Evolutionary conservation across 176 grass and related monocot species (phyloP).

Genomic region (Echinochloa phyllopogon): DNA sequence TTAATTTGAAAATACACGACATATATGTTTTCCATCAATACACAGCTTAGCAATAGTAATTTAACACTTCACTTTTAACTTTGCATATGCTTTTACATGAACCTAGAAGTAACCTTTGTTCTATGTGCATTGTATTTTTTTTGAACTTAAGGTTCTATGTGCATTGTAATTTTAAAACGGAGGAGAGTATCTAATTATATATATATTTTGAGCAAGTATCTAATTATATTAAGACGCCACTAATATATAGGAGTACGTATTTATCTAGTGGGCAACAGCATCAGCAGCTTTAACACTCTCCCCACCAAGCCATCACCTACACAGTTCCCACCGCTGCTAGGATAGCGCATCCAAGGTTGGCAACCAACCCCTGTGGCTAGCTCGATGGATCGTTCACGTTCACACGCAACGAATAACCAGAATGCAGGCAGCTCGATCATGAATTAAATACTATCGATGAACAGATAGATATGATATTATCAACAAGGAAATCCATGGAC

Average conservation of each 20-base stretch:
- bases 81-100: too few relatives aligned
- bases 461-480: neutral
- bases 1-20: too few relatives aligned
- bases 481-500: neutral
- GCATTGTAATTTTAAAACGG: too few relatives aligned
- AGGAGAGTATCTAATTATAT: neutral
- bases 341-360: neutral
- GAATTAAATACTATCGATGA: neutral
- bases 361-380: neutral
- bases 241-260: too few relatives aligned
- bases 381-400: neutral
- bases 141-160: too few relatives aligned
- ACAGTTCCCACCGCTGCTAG: neutral
- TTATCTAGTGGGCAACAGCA: neutral
- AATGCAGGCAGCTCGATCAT: neutral
- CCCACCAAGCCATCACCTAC: neutral
- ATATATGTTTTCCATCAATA: too few relatives aligned
- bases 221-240: neutral
- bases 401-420: slow-evolving; percentile 1
- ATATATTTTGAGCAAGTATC: too few relatives aligned
- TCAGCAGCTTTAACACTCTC: neutral
- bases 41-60: too few relatives aligned
- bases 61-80: too few relatives aligned
- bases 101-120: too few relatives aligned
- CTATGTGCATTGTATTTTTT: too few relatives aligned